Base-by-base conservation (phyloP, 805 yeast genomes). In the Hanseniaspora pseudoguilliermondii region DNA sequence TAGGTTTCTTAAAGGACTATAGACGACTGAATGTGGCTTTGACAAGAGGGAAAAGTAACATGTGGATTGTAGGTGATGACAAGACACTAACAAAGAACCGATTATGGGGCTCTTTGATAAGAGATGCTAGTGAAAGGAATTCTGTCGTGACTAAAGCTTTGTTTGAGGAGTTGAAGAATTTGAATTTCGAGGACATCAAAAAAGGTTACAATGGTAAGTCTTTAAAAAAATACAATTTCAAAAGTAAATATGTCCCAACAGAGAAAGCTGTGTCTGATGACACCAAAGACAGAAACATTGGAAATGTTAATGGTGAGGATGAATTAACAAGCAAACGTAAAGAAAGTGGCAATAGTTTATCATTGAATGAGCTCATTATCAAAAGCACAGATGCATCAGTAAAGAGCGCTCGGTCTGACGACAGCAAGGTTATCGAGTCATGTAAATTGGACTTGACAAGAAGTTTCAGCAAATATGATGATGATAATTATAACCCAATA, bases 1-100 rank as follows among this genome's bases (percentile, higher is more conserved):
- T 91, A 58, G 98, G 97, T n/a, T 93, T 93, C 69, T 75, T 93
- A 66, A 83, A 84, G 47, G 99, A 93, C 69, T 77, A 83, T 39
- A 78, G 98, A 60, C 86, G 98, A 73, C 87, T 93, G 96, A 93
- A 93, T 68, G 98, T 93, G 54, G 97, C 96, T 0, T 71, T 93
- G 39, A 91, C 97, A 0, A 85, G 99, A 72, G 97, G 97, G 0
- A 80, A 84, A 61, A 77, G 95, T 1, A 85, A 97, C 0, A 72
- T 95, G 60, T 93, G 97, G 97, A 82, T 93, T 57, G 68, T 95
- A 16, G 98, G 98, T 21, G 82, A 86, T 62, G 78, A 75, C 34
- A 71, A 74, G n/a, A 81, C 93, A 0, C 75, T 93, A 60, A 62
- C 66, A 7, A 71, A 78, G 54, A 84, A 89, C 65, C 72, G 72